Conservation (phyloP, 768 basidiomycete genomes). For the Cubamyces lactineus region DNA sequence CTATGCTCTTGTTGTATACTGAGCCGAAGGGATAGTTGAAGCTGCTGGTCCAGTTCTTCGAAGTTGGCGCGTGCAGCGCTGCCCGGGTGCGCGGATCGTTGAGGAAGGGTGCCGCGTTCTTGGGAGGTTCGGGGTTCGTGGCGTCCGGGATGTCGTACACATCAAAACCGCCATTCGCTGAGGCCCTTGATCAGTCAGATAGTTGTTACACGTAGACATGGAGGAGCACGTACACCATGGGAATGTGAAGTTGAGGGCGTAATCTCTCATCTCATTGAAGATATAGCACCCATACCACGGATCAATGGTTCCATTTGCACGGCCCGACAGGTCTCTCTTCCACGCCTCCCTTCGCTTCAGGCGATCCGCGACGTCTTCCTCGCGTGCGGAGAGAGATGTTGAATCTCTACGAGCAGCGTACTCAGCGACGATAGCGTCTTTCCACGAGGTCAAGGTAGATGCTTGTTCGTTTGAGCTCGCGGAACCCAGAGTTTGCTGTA, state of each 20-base stretch:
- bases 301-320: slow-evolving; percentile 53
- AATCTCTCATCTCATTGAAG: slow-evolving; percentile 66
- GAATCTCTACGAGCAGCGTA: background rate
- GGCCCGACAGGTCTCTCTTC: slow-evolving; percentile 54
- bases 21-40: slow-evolving; percentile 42
- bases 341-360: slow-evolving; percentile 31
- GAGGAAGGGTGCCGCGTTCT: slow-evolving; percentile 59
- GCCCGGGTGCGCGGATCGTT: slow-evolving; percentile 56
- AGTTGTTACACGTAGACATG: background rate
- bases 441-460: slow-evolving; percentile 5
- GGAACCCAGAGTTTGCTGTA: background rate
- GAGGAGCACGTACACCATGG: slow-evolving; percentile 46
- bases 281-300: slow-evolving; percentile 52
- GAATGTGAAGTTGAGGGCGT: slow-evolving; percentile 69
- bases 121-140: slow-evolving; percentile 47
- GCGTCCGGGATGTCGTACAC: slow-evolving; percentile 29
- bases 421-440: slow-evolving; percentile 7
- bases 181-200: background rate
- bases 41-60: slow-evolving; percentile 46
- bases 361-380: slow-evolving; percentile 19
- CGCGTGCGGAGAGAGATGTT: background rate
- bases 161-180: slow-evolving; percentile 19
- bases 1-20: slow-evolving; percentile 23
- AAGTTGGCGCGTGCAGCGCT: slow-evolving; percentile 71
- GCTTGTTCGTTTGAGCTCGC: background rate